Conservation (phyloP, 148 eudicot species). For the Vaccinium macrocarpon region DNA sequence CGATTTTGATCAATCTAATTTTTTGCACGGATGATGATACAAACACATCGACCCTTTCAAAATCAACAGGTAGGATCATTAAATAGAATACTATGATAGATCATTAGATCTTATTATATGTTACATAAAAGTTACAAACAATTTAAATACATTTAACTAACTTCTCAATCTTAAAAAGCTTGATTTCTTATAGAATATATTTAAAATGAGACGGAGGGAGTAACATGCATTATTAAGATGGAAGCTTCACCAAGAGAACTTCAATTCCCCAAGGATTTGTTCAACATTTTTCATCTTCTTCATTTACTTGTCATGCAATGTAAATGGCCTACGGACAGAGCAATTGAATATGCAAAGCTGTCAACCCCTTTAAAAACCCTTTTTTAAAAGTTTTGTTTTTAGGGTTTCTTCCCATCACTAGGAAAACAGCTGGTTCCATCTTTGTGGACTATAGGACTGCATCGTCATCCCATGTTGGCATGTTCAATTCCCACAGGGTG, state of each 20-base stretch:
- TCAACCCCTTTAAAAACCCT: background rate
- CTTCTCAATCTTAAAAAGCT: too few relatives aligned
- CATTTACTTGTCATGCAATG: background rate
- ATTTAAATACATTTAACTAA: too few relatives aligned
- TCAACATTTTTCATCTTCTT: background rate
- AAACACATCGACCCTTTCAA: too few relatives aligned
- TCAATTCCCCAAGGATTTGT: background rate
- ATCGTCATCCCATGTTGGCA: background rate
- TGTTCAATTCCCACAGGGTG: too few relatives aligned
- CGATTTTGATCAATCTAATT: too few relatives aligned
- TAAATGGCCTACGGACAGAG: background rate
- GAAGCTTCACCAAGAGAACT: slow-evolving; percentile 1
- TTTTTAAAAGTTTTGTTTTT: background rate
- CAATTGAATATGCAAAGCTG: slow-evolving; percentile 5
- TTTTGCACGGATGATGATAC: too few relatives aligned
- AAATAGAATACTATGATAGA: too few relatives aligned
- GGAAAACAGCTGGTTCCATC: slow-evolving; percentile 15
- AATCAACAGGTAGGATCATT: too few relatives aligned
- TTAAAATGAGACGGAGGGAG: too few relatives aligned
- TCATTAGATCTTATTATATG: too few relatives aligned
- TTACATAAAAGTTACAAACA: too few relatives aligned
- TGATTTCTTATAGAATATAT: too few relatives aligned
- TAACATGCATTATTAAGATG: background rate
- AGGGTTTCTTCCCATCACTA: background rate
- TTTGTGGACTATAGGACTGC: background rate